Evolutionary conservation across 2,329 filamentous ascomycete species (phyloP).

Genomic region (Mariannaea sp.): DNA sequence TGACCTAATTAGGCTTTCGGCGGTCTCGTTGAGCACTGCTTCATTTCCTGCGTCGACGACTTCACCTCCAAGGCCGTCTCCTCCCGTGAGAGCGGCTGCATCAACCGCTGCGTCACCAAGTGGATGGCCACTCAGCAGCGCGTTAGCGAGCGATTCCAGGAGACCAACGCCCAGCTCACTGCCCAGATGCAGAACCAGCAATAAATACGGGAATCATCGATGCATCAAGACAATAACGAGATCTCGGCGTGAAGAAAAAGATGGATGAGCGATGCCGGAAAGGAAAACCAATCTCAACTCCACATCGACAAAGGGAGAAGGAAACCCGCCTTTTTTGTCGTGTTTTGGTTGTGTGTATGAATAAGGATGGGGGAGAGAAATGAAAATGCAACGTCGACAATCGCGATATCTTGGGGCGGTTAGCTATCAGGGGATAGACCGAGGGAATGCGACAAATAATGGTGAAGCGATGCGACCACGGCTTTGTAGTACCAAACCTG

Average conservation of each 20-base stretch:
- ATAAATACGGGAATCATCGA: slow-evolving; percentile 26
- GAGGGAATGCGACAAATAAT: slow-evolving; percentile 16
- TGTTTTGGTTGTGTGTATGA: slow-evolving; percentile 28
- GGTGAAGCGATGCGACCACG: slow-evolving; percentile 20
- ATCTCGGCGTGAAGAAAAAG: no score
- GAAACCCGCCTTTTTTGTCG: no score
- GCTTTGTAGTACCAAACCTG: slow-evolving; percentile 29
- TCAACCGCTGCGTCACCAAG: slow-evolving; percentile 95
- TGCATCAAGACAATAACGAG: no score
- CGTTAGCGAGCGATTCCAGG: slow-evolving; percentile 86
- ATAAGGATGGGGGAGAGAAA: slow-evolving; percentile 18
- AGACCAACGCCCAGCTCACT: slow-evolving; percentile 66
- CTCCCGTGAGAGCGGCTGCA: slow-evolving; percentile 85
- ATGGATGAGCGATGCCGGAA: neutral
- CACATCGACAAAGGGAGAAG: neutral
- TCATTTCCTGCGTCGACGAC: slow-evolving; percentile 95
- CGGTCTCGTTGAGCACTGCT: slow-evolving; percentile 77
- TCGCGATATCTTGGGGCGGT: slow-evolving; percentile 18
- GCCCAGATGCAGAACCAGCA: slow-evolving; percentile 57
- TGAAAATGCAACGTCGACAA: slow-evolving; percentile 9
- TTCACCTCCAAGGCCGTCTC: slow-evolving; percentile 97
- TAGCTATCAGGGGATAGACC: slow-evolving; percentile 15
- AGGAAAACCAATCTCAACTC: neutral
- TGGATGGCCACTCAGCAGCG: slow-evolving; percentile 90
- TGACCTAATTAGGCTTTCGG: slow-evolving; percentile 43